phyloP scores from a whole-genome alignment of 805 yeast species.

The Sugiyamaella chiloensis region DNA sequence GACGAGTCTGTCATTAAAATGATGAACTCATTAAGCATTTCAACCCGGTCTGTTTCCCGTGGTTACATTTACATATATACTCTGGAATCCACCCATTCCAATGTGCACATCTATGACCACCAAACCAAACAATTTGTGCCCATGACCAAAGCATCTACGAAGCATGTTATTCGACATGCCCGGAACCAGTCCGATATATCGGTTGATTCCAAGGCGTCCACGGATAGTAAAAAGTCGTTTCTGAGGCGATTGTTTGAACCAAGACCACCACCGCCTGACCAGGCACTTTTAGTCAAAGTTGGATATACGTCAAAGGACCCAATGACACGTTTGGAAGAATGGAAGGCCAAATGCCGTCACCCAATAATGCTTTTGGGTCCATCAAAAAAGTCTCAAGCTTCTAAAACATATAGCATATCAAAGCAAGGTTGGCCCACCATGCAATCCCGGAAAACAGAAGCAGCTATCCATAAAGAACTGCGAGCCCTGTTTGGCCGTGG shows the following conservation, averaged over 20 bases:
- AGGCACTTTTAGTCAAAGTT: constrained; percentile 28
- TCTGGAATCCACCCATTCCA: constrained; percentile 19
- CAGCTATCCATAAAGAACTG: constrained; percentile 23
- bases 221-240: neutral
- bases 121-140: constrained; percentile 14
- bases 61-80: constrained; percentile 33
- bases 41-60: constrained; percentile 11
- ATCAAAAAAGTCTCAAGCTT: neutral
- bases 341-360: constrained; percentile 31
- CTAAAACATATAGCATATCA: constrained; percentile 13
- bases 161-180: neutral
- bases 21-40: constrained; percentile 4
- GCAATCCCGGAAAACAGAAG: constrained; percentile 25
- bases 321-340: constrained; percentile 27
- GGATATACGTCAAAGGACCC: constrained; percentile 32
- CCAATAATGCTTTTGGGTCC: constrained; percentile 24
- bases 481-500: constrained; percentile 28
- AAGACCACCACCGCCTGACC: neutral
- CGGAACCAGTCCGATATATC: neutral
- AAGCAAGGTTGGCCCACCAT: constrained; percentile 28
- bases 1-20: constrained; percentile 7
- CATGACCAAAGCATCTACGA: constrained; percentile 5
- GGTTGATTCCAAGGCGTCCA: constrained; percentile 3
- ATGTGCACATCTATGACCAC: constrained; percentile 26
- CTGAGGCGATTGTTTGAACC: neutral